Percentiles rank a stretch among this genome's conserved stretches.
Evolutionary conservation across 257 asterid species (phyloP).

Genomic region (Paulownia fortunei): DNA sequence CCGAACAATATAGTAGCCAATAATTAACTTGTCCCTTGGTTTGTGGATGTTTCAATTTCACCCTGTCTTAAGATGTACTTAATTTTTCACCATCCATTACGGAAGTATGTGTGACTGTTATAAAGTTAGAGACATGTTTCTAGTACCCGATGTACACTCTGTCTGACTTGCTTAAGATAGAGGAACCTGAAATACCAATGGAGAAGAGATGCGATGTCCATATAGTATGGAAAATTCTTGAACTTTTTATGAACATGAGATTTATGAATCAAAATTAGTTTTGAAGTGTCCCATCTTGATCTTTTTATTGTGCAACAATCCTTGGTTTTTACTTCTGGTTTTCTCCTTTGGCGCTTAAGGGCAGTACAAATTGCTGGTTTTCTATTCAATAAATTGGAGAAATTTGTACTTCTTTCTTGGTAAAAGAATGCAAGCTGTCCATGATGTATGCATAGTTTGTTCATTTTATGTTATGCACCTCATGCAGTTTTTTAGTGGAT

Average conservation of each 20-base stretch:
- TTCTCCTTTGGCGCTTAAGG: not conserved
- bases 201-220: not conserved
- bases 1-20: not conserved
- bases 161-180: not conserved
- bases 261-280: not conserved
- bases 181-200: not conserved
- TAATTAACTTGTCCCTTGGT: not conserved
- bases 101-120: not conserved
- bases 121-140: too few relatives aligned
- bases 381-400: not conserved
- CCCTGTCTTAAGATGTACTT: not conserved
- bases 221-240: not conserved
- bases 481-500: not conserved
- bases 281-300: not conserved
- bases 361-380: not conserved
- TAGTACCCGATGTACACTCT: not conserved
- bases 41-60: not conserved
- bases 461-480: not conserved
- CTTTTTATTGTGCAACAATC: not conserved
- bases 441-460: not conserved
- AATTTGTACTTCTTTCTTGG: not conserved
- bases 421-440: not conserved
- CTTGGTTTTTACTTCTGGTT: not conserved
- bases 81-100: not conserved
- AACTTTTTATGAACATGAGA: not conserved